Base-by-base conservation (phyloP, 371 early-diverging fungal genomes). In the Circinella umbellata region DNA sequence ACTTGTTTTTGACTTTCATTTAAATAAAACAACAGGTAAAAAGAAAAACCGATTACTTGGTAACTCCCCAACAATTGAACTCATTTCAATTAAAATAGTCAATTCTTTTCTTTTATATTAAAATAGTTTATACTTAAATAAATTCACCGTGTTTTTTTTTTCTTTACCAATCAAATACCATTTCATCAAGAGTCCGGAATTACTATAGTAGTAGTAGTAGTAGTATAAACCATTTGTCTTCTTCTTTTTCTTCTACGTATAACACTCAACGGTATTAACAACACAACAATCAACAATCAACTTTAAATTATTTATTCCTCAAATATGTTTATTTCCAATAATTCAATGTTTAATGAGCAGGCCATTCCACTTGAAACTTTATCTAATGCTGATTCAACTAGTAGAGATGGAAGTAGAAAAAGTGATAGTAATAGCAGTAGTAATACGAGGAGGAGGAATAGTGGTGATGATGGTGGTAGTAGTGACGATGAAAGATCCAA, bases 141-240 rank as follows among this genome's bases (percentile, higher is more conserved):
- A 42, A 42, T 42, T 42, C 70, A 77, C 71, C 63, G 79, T 83
- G 49, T 72, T 83, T 63, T 69, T 83, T 70, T 79, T 83, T 76
- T 83, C 76, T 73, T 74, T 80, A 68, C 80, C 83, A 42, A 9
- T 42, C 42, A 42, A 42, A 76, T 74, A 77, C 80, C 73, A 72
- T 80, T 74, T 78, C 77, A 69, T 83, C 80, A 65, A 83, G 80
- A 72, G 74, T 77, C 78, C 75, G 72, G 72, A 83, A 83, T 77
- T 73, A 59, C 54, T 61, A 55, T 69, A 75, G 55, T 77, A 79
- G 64, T 73, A 76, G 57, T 71, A n/a, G n/a, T n/a, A n/a, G n/a
- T n/a, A n/a, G n/a, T n/a, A n/a, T n/a, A n/a, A n/a, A n/a, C n/a
- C n/a, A n/a, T n/a, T n/a, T n/a, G n/a, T 73, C 70, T 20, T 68